A percentile compares a stretch with the other conserved stretches of the same genome.
Evolutionary conservation across 495 filamentous ascomycete genomes (phyloP).

Genomic region (Penicillium chermesinum): DNA sequence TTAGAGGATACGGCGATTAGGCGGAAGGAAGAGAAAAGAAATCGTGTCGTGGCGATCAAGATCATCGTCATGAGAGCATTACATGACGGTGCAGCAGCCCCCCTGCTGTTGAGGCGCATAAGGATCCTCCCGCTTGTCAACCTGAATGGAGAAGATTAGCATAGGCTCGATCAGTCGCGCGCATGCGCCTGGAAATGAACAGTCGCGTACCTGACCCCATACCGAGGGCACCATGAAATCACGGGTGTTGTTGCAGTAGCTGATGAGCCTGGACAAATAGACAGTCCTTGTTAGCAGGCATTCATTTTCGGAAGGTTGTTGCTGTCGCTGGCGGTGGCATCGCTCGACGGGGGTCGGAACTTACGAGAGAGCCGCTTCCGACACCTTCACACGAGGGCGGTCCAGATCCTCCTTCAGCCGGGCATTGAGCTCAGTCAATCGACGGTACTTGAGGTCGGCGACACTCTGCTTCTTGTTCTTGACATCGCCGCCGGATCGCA

Average conservation of each 20-base stretch:
- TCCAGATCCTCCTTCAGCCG: conserved; percentile 93
- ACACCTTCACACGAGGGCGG: conserved; percentile 88
- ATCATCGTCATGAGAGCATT: conserved; percentile 40
- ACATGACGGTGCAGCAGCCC: conserved; percentile 94
- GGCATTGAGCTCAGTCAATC: conserved; percentile 92
- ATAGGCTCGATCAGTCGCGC: conserved; percentile 16
- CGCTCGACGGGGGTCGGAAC: conserved; percentile 25
- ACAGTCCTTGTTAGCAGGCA: conserved; percentile 18
- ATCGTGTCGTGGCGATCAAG: conserved; percentile 35
- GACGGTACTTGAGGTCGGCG: conserved; percentile 93
- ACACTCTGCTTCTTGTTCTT: conserved; percentile 99
- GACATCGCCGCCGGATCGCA: conserved; percentile 58
- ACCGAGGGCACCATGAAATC: conserved; percentile 98
- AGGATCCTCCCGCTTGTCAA: conserved; percentile 89
- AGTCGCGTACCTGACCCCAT: conserved; percentile 77
- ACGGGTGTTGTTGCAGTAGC: conserved; percentile 91
- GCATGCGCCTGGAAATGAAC: not conserved
- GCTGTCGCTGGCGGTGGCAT: not conserved
- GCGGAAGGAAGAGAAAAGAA: conserved; percentile 4
- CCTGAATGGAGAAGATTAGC: conserved; percentile 35
- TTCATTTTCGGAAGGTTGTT: not conserved
- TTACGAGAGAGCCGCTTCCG: conserved; percentile 88
- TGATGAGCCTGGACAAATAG: conserved; percentile 66
- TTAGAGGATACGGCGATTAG: conserved; percentile 4
- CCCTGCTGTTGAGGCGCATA: conserved; percentile 89